phyloP scores from a whole-genome alignment of 495 filamentous ascomycete species.

The Lepidopterella palustris region DNA sequence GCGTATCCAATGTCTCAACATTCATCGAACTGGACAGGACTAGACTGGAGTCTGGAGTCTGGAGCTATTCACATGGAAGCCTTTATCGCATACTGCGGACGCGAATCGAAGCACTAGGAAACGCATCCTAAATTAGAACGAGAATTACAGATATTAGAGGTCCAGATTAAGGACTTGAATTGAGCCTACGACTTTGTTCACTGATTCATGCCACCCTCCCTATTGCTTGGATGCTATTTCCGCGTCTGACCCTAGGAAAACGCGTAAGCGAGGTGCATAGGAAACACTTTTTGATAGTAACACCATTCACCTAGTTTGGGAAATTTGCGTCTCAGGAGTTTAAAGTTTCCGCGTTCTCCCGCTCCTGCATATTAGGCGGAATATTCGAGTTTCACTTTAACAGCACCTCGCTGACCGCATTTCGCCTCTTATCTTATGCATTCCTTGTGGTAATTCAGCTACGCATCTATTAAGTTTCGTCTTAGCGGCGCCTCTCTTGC shows the following conservation, averaged over 20 bases:
- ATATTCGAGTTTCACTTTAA: not conserved
- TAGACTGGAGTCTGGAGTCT: too few species aligned
- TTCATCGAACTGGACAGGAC: too few species aligned
- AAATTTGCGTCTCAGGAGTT: not conserved
- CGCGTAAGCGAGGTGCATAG: not conserved
- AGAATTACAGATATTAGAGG: too few species aligned
- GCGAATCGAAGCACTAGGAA: too few species aligned
- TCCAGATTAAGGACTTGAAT: too few species aligned
- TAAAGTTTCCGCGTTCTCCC: not conserved
- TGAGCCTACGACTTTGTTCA: too few species aligned
- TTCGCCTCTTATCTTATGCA: not conserved
- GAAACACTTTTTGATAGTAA: not conserved
- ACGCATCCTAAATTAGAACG: too few species aligned
- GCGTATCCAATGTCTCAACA: too few species aligned
- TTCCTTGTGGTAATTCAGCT: not conserved
- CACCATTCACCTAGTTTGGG: not conserved
- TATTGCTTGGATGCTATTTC: not conserved
- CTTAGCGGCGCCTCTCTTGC: not conserved
- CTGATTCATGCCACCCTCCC: not conserved
- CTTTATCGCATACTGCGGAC: too few species aligned
- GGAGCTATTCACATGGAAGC: too few species aligned
- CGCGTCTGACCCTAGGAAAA: not conserved
- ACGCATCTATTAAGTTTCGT: not conserved
- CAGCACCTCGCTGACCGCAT: not conserved
- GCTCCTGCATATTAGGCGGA: not conserved